Conservation (phyloP, 306 rosid genomes). For the Castanea mollissima region DNA sequence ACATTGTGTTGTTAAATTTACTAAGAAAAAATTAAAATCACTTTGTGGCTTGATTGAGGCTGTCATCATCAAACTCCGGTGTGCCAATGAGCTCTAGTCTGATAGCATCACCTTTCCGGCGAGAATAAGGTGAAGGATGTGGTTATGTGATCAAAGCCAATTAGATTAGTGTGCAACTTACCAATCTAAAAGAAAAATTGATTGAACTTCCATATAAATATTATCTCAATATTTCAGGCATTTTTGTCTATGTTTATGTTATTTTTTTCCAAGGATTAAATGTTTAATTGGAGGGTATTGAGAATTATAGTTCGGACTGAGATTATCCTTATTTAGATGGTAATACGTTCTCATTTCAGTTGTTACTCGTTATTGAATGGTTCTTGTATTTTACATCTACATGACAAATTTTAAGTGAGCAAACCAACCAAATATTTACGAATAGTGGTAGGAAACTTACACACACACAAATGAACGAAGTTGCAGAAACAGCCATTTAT, state of each 20-base stretch:
- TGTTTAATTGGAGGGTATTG: neutral
- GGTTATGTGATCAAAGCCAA: neutral
- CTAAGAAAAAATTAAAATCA: no score
- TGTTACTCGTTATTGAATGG: neutral
- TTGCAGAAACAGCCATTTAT: neutral
- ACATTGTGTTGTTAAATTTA: no score
- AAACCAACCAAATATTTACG: no score
- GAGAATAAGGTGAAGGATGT: neutral
- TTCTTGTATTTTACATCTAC: neutral
- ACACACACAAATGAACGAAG: no score
- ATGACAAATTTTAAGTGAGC: no score
- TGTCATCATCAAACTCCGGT: neutral
- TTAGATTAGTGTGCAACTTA: neutral
- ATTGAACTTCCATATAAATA: neutral
- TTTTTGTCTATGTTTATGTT: neutral
- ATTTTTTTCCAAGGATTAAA: neutral
- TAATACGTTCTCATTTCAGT: neutral
- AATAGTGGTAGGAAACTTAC: no score
- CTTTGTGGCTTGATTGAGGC: neutral
- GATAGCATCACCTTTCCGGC: neutral
- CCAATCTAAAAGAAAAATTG: neutral
- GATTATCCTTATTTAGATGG: neutral
- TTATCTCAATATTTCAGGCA: neutral
- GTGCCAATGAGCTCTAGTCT: neutral
- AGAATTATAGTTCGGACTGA: neutral